These are phyloP conservation scores for Arthrobotrys entomopaga DNA, from an alignment of 2,329 filamentous ascomycete genomes.

Conservation along the genomic window DNA sequence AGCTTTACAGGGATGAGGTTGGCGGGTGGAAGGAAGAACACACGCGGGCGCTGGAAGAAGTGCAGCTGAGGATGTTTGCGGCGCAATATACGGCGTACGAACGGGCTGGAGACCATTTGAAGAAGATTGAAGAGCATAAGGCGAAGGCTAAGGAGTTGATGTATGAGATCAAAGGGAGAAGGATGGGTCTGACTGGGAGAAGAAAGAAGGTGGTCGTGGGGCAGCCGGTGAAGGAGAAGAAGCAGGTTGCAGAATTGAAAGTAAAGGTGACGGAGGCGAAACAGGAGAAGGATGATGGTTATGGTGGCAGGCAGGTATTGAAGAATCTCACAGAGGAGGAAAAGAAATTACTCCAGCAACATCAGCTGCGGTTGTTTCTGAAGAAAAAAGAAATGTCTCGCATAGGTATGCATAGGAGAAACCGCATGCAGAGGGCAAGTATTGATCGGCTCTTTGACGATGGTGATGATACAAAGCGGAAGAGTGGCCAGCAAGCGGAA, in stretches of 20 bases:
- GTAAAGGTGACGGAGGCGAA: not conserved
- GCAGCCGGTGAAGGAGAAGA: conserved; percentile 14
- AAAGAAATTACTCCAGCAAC: not conserved
- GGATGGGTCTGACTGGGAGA: not conserved
- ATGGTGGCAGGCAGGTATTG: too few relatives aligned
- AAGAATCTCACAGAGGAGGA: too few relatives aligned
- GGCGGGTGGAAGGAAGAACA: not conserved
- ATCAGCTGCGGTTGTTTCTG: not conserved
- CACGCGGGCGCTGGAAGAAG: conserved; percentile 11
- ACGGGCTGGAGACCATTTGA: conserved; percentile 19
- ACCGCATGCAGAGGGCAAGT: not conserved
- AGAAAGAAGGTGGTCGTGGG: not conserved
- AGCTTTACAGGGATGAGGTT: conserved; percentile 21
- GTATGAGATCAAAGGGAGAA: conserved; percentile 8
- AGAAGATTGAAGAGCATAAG: conserved; percentile 31
- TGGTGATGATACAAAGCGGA: not conserved
- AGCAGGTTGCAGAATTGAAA: not conserved
- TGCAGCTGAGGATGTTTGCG: conserved; percentile 12
- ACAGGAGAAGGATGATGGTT: not conserved
- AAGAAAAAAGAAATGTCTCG: not conserved
- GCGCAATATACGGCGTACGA: conserved; percentile 23
- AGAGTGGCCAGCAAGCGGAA: not conserved
- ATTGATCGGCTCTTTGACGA: conserved; percentile 11
- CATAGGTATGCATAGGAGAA: not conserved
- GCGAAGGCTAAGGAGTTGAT: conserved; percentile 17